Evolutionary conservation across 768 basidiomycete species (phyloP).

Genomic region (Daedaleopsis nitida): DNA sequence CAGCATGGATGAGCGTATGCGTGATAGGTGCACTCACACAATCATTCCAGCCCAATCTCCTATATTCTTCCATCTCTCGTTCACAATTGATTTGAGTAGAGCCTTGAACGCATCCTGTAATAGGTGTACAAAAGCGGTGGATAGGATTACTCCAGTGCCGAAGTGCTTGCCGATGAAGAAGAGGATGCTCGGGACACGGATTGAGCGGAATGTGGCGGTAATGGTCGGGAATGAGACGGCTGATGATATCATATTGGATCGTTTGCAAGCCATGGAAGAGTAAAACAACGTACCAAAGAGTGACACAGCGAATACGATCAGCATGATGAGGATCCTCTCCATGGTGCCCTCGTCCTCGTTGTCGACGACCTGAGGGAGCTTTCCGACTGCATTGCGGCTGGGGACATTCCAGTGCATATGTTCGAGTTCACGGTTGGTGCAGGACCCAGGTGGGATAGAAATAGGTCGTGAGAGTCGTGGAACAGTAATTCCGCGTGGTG

Average conservation of each 20-base stretch:
- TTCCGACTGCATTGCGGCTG: slow-evolving; percentile 5
- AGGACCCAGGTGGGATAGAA: too few relatives aligned
- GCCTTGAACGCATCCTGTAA: slow-evolving; percentile 75
- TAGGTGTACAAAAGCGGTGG: slow-evolving; percentile 82
- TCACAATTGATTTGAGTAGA: slow-evolving; percentile 49
- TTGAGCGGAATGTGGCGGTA: slow-evolving; percentile 51
- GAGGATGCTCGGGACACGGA: slow-evolving; percentile 65
- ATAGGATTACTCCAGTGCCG: slow-evolving; percentile 82
- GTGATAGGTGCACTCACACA: slow-evolving; percentile 50
- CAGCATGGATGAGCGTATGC: background rate
- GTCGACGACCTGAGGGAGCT: background rate
- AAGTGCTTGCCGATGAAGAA: slow-evolving; percentile 91
- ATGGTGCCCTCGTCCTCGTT: slow-evolving; percentile 5
- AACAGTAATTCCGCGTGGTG: background rate
- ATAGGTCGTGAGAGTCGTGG: background rate
- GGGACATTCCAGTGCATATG: too few relatives aligned
- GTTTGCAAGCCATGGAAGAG: too few relatives aligned
- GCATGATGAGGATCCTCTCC: slow-evolving; percentile 39
- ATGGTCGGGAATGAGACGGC: slow-evolving; percentile 77
- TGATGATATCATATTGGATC: too few relatives aligned
- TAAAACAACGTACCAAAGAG: slow-evolving; percentile 53
- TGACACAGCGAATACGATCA: slow-evolving; percentile 59
- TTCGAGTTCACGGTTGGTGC: too few relatives aligned
- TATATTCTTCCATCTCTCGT: slow-evolving; percentile 45
- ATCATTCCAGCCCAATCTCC: slow-evolving; percentile 69